A percentile compares a stretch with the other conserved stretches of the same genome.
Evolutionary conservation across 345 rosid species (phyloP).

Genomic region (thale cress (Arabidopsis thaliana)): TAIR10.1 NC_003074.8:16048501-16049000

Average conservation of each 20-base stretch:
- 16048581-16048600: background rate
- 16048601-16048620: background rate
- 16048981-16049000: no score
- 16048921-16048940: background rate
- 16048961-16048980: no score
- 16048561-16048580: background rate
- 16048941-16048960: background rate
- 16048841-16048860: background rate
- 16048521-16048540: background rate
- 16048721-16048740: background rate
- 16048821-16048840: background rate
- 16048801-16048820: background rate
- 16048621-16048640: background rate
- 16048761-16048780: background rate
- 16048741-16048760: background rate
- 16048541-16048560: background rate
- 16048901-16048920: background rate
- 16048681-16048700: background rate
- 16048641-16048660: background rate
- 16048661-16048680: background rate
- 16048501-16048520: background rate
- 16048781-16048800: background rate
- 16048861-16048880: background rate
- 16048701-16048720: background rate
- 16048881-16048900: background rate